Evolutionary conservation across 2,329 filamentous ascomycete genomes (phyloP), one percentile per base, ranked within the genome.

Genomic region (Alternaria sp.): DNA sequence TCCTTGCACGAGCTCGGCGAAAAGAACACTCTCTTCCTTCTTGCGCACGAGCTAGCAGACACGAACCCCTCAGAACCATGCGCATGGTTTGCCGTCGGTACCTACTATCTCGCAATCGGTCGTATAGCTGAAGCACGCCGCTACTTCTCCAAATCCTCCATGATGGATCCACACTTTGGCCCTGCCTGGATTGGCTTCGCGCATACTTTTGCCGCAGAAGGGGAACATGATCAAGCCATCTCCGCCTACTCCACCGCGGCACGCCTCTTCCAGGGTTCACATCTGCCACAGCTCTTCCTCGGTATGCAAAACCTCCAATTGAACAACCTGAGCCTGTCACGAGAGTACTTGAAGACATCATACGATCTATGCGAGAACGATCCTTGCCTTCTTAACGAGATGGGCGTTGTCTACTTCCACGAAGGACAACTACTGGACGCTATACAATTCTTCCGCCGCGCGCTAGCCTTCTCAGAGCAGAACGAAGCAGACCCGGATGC

Each of bases 141-240:
- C 43, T 99, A 96, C 83, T 99, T 99, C 12, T 62, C 93, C 74
- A 99, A 99, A 81, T 92, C 96, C 5, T 97, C 93, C 68, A 91
- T 98, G 84, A 95, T 99, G 90, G 94, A 99, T 76, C 92, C 95
- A 7, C 95, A 98, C 81, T 99, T 97, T 73, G 95, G 95, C 0
- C 93, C 96, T 1, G 96, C 96, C 4, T 99, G 96, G 96, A 98
- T 99, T 68, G 96, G 96, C 1, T 99, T 99, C 76, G 96, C 96
- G 1, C 96, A 99, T 79, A 99, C 96, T 0, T 99, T 99, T 78
- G 96, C 96, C 1, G 94, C 93, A 11, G 96, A 99, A 79, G 96
- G 96, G 56, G 96, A 99, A 80, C 94, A 98, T 79, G 96, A 99
- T 78, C 96, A 99, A 81, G 96, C 96, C 51, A 97, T 99, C 67